Evolutionary conservation across 495 filamentous ascomycete species (phyloP), one percentile per base, ranked within the genome.

Genomic region (Tuber magnatum): DNA sequence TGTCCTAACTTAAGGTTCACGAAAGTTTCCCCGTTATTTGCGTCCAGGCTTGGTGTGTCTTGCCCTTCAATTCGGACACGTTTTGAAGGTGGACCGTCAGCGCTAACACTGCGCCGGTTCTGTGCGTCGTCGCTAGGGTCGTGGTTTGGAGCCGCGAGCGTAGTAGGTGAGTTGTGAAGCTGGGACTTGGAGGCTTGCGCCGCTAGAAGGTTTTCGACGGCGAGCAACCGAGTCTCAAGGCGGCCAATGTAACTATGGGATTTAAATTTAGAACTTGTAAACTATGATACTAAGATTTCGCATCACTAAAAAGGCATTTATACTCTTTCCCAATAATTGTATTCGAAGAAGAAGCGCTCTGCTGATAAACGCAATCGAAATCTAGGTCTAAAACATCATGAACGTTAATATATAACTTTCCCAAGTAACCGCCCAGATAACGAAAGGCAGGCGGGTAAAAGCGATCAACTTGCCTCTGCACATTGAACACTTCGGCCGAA

Each of bases 241-340:
- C 77, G 80, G 74, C 80, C 80, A 32, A 82, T 82, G 44, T 82
- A 82, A 56, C 80, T 82, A 46, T 32, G 40, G 12, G n/a, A 12
- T 16, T 71, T 61, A 8, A 61, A 51, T 38, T 24, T 28, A 69
- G 48, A 69, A 35, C 32, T 65, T 16, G 56, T 7, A 32, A 20
- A 65, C 56, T 16, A 46, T 16, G 2, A 16, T 18, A 48, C 24
- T 46, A n/a, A 35, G 41, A 39, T 28, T 28, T 68, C 18, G 28
- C 71, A 48, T 28, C 46, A 71, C 28, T 35, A 32, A 69, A 61
- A 40, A 68, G 12, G 35, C 71, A 39, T 69, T 73, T 75, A 71
- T 79, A 84, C 78, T 86, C 85, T 79, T 86, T 87, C 41, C 84
- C 83, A 1, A 87, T 83, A 20, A 85, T 86, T 0, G 86, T 81